phyloP scores from a whole-genome alignment of 2,329 filamentous ascomycete genomes.

The Phialemonium atrogriseum region DNA sequence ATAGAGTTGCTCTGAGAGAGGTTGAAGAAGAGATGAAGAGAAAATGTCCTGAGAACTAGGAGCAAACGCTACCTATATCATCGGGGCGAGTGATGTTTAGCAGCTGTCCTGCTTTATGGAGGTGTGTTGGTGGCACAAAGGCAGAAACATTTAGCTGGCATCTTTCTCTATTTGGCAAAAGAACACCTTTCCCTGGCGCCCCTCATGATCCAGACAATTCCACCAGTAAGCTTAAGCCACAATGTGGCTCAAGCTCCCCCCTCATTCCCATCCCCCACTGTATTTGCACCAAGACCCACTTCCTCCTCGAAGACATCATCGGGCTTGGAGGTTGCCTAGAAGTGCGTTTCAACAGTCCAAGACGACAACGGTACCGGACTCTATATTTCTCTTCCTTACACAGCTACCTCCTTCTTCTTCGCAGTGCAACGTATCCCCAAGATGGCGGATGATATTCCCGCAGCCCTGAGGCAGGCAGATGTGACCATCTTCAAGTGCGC shows the following conservation, averaged over 20 bases:
- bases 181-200: constrained; percentile 22
- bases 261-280: no score
- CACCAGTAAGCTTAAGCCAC: constrained; percentile 9
- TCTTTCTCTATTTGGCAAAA: constrained; percentile 19
- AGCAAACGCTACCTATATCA: no score
- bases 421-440: no score
- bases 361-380: no score
- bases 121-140: constrained; percentile 1
- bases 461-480: constrained; percentile 69
- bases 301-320: no score
- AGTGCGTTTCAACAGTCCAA: no score
- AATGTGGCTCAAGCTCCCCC: constrained; percentile 18
- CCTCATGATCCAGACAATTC: constrained; percentile 8
- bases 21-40: not conserved
- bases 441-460: constrained; percentile 68
- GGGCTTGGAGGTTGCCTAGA: no score
- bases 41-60: not conserved
- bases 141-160: constrained; percentile 15
- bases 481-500: constrained; percentile 67
- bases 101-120: not conserved
- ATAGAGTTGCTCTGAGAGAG: not conserved
- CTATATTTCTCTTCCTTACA: no score
- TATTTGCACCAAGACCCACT: no score
- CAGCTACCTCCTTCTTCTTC: no score
- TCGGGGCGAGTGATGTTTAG: no score